Percentiles rank a stretch among this genome's conserved stretches.
Evolutionary conservation across 177 flowering plant genomes (phyloP).

Genomic region (Vitis hybrid): DNA sequence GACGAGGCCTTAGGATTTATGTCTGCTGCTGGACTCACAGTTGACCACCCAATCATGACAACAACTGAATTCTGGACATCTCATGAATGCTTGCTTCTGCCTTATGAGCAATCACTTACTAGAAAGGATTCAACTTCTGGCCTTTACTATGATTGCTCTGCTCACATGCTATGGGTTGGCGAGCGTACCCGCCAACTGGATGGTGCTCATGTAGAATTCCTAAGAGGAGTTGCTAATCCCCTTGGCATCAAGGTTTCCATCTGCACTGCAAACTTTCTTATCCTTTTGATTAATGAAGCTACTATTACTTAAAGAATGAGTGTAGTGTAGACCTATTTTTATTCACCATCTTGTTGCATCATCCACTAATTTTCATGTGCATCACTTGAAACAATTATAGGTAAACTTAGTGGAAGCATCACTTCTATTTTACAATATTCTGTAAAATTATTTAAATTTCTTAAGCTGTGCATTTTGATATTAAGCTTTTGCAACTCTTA

Average conservation of each 20-base stretch:
- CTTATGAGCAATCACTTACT: slow-evolving; percentile 63
- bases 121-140: slow-evolving; percentile 62
- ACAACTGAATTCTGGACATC: slow-evolving; percentile 71
- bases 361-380: no score
- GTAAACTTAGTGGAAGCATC: no score
- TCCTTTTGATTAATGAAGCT: no score
- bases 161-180: slow-evolving; percentile 70
- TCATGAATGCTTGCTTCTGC: slow-evolving; percentile 63
- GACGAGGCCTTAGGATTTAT: slow-evolving; percentile 68
- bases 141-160: slow-evolving; percentile 63
- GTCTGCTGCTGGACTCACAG: slow-evolving; percentile 61
- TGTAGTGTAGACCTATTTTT: no score
- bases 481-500: no score
- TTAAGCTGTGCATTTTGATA: no score
- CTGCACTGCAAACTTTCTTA: no score
- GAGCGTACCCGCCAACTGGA: slow-evolving; percentile 67
- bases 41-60: slow-evolving; percentile 58
- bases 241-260: slow-evolving; percentile 56
- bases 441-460: no score
- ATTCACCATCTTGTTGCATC: no score
- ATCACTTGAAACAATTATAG: no score
- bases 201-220: slow-evolving; percentile 66
- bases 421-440: no score
- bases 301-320: no score
- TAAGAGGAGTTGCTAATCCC: slow-evolving; percentile 63